Conservation (phyloP, 176 grass and related monocot genomes). For the Aegilops longissima region DNA sequence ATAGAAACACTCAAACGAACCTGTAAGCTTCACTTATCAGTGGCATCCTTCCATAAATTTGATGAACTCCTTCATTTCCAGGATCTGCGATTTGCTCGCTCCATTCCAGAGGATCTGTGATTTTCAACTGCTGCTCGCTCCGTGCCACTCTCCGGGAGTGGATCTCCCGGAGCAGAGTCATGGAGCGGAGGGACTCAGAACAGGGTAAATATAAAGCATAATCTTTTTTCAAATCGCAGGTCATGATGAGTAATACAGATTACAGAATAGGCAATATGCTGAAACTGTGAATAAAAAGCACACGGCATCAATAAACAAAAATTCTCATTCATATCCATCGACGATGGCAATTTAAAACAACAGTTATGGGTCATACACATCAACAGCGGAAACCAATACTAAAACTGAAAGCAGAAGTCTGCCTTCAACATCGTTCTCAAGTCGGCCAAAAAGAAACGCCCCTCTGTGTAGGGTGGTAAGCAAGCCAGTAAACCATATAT, state of each 20-base stretch:
- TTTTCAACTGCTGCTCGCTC: too few species aligned
- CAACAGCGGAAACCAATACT: neutral
- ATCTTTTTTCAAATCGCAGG: neutral
- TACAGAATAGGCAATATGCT: neutral
- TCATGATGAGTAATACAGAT: neutral
- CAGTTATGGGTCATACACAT: constrained; percentile 15
- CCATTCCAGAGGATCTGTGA: too few species aligned
- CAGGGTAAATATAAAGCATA: neutral
- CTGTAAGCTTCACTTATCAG: too few species aligned
- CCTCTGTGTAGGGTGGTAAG: neutral
- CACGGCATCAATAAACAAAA: neutral
- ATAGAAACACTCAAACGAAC: too few species aligned
- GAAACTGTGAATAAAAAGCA: neutral
- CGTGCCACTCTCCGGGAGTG: too few species aligned
- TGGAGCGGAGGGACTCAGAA: too few species aligned
- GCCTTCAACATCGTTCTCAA: neutral
- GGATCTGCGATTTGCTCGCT: too few species aligned
- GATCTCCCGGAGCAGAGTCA: too few species aligned
- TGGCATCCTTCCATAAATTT: too few species aligned
- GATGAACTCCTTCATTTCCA: too few species aligned
- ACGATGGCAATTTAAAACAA: constrained; percentile 6
- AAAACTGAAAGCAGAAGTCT: neutral
- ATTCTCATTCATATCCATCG: constrained; percentile 6
- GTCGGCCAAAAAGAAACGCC: constrained; percentile 10
- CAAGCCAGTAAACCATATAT: neutral